These are phyloP conservation scores for Daldinia sp. DNA, from an alignment of 2,329 filamentous ascomycete species.

Conservation along the genomic window DNA sequence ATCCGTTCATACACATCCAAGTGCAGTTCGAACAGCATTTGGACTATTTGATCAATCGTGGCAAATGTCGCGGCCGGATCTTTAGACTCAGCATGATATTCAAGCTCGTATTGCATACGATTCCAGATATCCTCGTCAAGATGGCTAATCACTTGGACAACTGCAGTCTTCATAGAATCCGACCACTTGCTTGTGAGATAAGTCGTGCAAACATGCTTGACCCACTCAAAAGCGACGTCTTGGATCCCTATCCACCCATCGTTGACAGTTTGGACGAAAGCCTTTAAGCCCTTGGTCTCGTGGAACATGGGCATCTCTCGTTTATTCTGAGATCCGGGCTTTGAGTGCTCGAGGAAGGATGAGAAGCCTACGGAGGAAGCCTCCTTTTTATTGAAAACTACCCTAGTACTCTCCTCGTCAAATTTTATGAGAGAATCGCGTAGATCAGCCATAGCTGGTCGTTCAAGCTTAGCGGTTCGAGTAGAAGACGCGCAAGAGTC, in stretches of 20 bases:
- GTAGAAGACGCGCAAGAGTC: constrained; percentile 66
- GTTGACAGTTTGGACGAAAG: constrained; percentile 65
- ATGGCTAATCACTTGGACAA: constrained; percentile 68
- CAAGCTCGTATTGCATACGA: constrained; percentile 59
- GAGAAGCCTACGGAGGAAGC: constrained; percentile 66
- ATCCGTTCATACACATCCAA: constrained; percentile 71
- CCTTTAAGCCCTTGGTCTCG: constrained; percentile 63
- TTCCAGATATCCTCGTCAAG: constrained; percentile 66
- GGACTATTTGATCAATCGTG: constrained; percentile 60
- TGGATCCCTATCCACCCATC: constrained; percentile 65
- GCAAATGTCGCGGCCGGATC: constrained; percentile 41
- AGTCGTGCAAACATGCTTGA: constrained; percentile 61
- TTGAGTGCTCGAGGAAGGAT: constrained; percentile 73
- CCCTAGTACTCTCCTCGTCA: constrained; percentile 65
- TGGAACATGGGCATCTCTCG: constrained; percentile 63
- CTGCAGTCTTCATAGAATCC: constrained; percentile 66
- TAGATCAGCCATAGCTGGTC: constrained; percentile 63
- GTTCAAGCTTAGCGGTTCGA: constrained; percentile 62
- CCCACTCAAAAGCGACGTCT: constrained; percentile 71
- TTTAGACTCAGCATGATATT: constrained; percentile 40
- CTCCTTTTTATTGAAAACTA: constrained; percentile 66
- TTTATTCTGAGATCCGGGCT: constrained; percentile 65
- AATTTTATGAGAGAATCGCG: constrained; percentile 63
- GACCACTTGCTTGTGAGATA: constrained; percentile 70
- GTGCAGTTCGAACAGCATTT: constrained; percentile 72